phyloP scores from a whole-genome alignment of 345 rosid species.

The Aegle marmelos region DNA sequence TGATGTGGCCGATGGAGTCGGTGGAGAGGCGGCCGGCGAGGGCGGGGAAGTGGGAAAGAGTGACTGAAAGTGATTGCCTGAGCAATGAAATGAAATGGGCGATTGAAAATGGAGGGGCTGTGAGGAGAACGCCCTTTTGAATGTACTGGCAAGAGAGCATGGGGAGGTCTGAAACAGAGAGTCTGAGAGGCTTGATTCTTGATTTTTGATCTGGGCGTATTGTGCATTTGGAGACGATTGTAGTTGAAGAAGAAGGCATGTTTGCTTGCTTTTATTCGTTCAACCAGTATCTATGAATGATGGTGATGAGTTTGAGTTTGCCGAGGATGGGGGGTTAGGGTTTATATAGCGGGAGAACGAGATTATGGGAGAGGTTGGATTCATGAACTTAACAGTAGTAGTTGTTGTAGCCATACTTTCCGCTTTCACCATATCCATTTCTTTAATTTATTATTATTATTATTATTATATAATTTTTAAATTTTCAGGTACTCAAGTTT shows the following conservation, averaged over 20 bases:
- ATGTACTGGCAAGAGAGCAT: slow-evolving; percentile 99
- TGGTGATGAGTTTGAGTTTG: neutral
- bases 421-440: neutral
- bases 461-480: no score
- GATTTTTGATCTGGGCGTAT: slow-evolving; percentile 49
- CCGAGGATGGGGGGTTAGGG: neutral
- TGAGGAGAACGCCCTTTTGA: slow-evolving; percentile 84
- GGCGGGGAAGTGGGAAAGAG: slow-evolving; percentile 77
- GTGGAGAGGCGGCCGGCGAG: slow-evolving; percentile 84
- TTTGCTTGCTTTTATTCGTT: no score
- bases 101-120: slow-evolving; percentile 42
- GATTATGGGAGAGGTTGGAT: slow-evolving; percentile 20
- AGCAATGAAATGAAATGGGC: slow-evolving; percentile 43
- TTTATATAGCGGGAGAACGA: slow-evolving; percentile 40
- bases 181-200: slow-evolving; percentile 40
- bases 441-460: neutral
- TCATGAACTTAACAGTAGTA: slow-evolving; percentile 46
- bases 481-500: no score
- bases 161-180: slow-evolving; percentile 91
- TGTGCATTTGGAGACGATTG: slow-evolving; percentile 54
- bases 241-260: slow-evolving; percentile 55
- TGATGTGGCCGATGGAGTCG: slow-evolving; percentile 53
- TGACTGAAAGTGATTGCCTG: slow-evolving; percentile 57
- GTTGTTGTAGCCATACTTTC: neutral
- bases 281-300: no score